Evolutionary conservation across 129 eudicot species (phyloP).

Genomic region (Flaveria bidentis): DNA sequence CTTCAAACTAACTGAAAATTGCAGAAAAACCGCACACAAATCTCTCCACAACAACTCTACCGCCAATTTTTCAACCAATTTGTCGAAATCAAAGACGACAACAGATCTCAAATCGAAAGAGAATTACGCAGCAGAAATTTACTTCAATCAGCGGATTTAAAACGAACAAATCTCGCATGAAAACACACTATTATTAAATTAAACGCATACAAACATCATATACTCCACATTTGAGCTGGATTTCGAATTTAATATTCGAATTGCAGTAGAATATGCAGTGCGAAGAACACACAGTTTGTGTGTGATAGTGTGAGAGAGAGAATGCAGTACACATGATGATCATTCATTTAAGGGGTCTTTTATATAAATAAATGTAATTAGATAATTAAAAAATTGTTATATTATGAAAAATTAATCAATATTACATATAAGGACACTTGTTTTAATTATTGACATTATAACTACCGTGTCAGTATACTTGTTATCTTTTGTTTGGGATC

Average conservation of each 20-base stretch:
- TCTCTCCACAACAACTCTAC: slow-evolving; percentile 10
- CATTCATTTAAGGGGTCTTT: slow-evolving; percentile 27
- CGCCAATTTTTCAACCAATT: slow-evolving; percentile 8
- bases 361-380: neutral
- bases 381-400: neutral
- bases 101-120: slow-evolving; percentile 36
- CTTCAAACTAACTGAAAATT: slow-evolving; percentile 18
- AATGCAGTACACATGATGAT: slow-evolving; percentile 31
- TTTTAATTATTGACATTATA: slow-evolving; percentile 25
- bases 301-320: slow-evolving; percentile 35
- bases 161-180: slow-evolving; percentile 17
- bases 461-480: slow-evolving; percentile 29
- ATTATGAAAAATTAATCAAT: neutral
- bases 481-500: slow-evolving; percentile 32
- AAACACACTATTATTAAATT: slow-evolving; percentile 28
- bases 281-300: slow-evolving; percentile 30
- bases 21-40: neutral
- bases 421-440: slow-evolving; percentile 34
- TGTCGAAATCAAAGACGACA: slow-evolving; percentile 10
- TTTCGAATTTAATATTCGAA: slow-evolving; percentile 26
- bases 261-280: slow-evolving; percentile 29
- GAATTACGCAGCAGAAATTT: slow-evolving; percentile 34
- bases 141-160: slow-evolving; percentile 25
- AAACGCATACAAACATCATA: slow-evolving; percentile 24
- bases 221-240: slow-evolving; percentile 45